These are phyloP conservation scores for Tetracladium maxilliforme DNA, from an alignment of 2,329 filamentous ascomycete genomes.

Conservation along the genomic window DNA sequence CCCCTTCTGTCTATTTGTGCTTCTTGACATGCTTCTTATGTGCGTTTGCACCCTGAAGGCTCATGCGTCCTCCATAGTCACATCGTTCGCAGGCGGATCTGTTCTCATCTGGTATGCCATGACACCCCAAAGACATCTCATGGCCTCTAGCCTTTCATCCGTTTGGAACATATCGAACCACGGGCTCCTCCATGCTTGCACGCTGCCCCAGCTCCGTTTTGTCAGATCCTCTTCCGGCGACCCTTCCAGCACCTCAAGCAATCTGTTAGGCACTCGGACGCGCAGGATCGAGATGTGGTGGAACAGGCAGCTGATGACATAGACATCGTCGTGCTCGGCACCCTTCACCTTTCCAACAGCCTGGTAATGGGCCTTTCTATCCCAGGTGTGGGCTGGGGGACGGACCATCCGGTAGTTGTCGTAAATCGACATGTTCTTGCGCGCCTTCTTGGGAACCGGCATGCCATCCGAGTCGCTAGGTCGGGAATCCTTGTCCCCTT, in stretches of 20 bases:
- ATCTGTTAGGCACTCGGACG: slow-evolving; percentile 37
- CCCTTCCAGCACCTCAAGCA: slow-evolving; percentile 38
- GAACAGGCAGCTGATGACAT: slow-evolving; percentile 44
- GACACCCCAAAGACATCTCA: slow-evolving; percentile 42
- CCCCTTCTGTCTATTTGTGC: no score
- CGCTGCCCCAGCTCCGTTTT: slow-evolving; percentile 13
- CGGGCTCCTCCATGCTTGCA: slow-evolving; percentile 33
- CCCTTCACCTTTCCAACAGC: slow-evolving; percentile 36
- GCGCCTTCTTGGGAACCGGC: slow-evolving; percentile 18
- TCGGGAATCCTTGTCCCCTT: background rate
- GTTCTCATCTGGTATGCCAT: slow-evolving; percentile 46
- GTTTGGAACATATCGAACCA: slow-evolving; percentile 47
- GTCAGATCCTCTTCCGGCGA: slow-evolving; percentile 12
- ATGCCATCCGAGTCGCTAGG: slow-evolving; percentile 2
- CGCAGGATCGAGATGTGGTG: slow-evolving; percentile 45
- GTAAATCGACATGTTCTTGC: slow-evolving; percentile 42
- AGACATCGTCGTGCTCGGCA: slow-evolving; percentile 41
- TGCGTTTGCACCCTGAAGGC: no score
- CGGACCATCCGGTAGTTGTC: slow-evolving; percentile 49
- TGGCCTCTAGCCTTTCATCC: slow-evolving; percentile 38
- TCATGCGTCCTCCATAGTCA: no score
- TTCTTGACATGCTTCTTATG: no score
- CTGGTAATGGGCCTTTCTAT: slow-evolving; percentile 40
- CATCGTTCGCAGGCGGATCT: no score
- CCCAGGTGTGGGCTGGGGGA: slow-evolving; percentile 42